A percentile compares a stretch with the other conserved stretches of the same genome.
Evolutionary conservation across 2,329 filamentous ascomycete genomes (phyloP).

Genomic region (Aspergillus texensis): DNA sequence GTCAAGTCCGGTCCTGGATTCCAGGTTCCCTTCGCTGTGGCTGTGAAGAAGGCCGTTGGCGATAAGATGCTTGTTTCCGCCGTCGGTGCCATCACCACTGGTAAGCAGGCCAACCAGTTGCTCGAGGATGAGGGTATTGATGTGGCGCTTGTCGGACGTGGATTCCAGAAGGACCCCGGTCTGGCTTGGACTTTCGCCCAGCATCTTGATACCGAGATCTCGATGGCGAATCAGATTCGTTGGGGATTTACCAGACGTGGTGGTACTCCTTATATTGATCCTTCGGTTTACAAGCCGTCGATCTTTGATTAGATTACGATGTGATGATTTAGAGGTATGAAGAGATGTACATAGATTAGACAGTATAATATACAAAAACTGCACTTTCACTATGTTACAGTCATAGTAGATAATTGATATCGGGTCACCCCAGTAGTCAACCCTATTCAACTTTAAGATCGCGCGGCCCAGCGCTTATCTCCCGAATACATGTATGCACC

Average conservation of each 20-base stretch:
- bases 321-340: not conserved
- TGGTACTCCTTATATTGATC: constrained; percentile 24
- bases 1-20: constrained; percentile 61
- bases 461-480: too few relatives aligned
- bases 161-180: constrained; percentile 81
- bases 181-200: constrained; percentile 74
- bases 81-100: constrained; percentile 73
- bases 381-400: too few relatives aligned
- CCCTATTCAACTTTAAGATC: too few relatives aligned
- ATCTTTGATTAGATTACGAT: constrained; percentile 21
- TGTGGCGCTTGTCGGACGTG: constrained; percentile 71
- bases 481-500: too few relatives aligned
- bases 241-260: constrained; percentile 53
- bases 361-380: not conserved
- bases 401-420: too few relatives aligned
- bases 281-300: constrained; percentile 22
- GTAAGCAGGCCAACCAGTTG: constrained; percentile 67
- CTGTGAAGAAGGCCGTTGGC: constrained; percentile 73
- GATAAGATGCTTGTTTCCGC: constrained; percentile 71
- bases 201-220: constrained; percentile 69
- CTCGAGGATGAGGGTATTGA: constrained; percentile 61
- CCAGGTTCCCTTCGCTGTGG: constrained; percentile 73
- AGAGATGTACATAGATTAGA: not conserved
- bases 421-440: too few relatives aligned
- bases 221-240: constrained; percentile 73